Conservation (phyloP, 2,329 filamentous ascomycete genomes). For the Penicillium sp. region DNA sequence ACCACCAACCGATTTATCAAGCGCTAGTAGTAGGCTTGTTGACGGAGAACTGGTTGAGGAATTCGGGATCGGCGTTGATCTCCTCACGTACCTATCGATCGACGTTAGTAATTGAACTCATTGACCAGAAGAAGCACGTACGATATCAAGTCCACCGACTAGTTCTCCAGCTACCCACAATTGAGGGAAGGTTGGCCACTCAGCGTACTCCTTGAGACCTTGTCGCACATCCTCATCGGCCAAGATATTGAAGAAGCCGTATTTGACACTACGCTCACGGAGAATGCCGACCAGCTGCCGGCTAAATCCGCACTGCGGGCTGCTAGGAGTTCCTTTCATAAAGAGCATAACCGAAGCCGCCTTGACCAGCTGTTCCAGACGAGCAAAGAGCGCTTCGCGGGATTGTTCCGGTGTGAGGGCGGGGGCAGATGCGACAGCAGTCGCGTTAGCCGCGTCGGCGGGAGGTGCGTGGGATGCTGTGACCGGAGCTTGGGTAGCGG, state of each 20-base stretch:
- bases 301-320: constrained; percentile 90
- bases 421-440: constrained; percentile 24
- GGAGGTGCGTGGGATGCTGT: constrained; percentile 20
- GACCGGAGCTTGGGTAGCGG: constrained; percentile 34
- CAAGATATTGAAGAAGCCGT: constrained; percentile 98
- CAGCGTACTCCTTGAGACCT: constrained; percentile 94
- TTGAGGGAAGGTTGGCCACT: constrained; percentile 98
- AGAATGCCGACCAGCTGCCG: constrained; percentile 84
- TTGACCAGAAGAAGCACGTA: constrained; percentile 54
- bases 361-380: constrained; percentile 83
- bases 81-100: constrained; percentile 82
- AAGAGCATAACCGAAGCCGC: constrained; percentile 98
- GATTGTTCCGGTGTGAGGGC: constrained; percentile 52
- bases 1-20: constrained; percentile 11
- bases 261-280: constrained; percentile 87
- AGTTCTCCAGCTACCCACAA: constrained; percentile 89
- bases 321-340: constrained; percentile 92
- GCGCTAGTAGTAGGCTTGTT: constrained; percentile 33
- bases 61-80: constrained; percentile 77
- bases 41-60: constrained; percentile 72
- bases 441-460: constrained; percentile 25
- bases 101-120: constrained; percentile 14
- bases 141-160: constrained; percentile 92
- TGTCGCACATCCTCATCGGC: constrained; percentile 97
- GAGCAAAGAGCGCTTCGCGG: constrained; percentile 82